Evolutionary conservation across 2,329 filamentous ascomycete genomes (phyloP), one percentile per base, ranked within the genome.

Genomic region (Aspergillus jensenii): DNA sequence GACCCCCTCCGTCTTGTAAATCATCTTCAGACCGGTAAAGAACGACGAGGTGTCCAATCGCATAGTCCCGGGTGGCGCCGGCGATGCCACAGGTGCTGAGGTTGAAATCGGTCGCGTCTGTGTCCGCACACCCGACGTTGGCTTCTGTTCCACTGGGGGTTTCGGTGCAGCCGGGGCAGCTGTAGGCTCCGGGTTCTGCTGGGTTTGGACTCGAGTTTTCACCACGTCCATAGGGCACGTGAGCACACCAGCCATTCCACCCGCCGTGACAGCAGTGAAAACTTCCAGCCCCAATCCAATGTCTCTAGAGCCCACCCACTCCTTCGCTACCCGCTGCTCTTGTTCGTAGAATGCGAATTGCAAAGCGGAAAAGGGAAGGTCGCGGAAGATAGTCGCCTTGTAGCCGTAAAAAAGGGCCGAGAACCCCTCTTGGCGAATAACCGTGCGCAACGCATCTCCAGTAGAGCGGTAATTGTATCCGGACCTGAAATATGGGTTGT

Each of bases 271-370:
- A 15, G 93, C 95, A 0, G 95, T 99, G 14, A 96, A 75, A 23
- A 98, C 88, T 73, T 99, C 95, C 39, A 98, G 75, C 1, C 87
- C 83, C 35, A 96, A 77, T 1, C 95, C 95, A 53, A 99, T 96
- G 58, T 97, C 91, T 57, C 88, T 85, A 61, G 87, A 89, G 35
- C 89, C 86, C 70, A 90, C 87, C 82, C 89, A 96, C 53, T 86
- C 75, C 69, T 89, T 89, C 1, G 95, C 93, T 82, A 91, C 85
- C 46, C 82, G 86, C 68, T 93, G 90, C 71, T 93, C 93, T 74
- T 98, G 91, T 75, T 99, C 95, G 80, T 96, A 99, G 73, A 99
- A 97, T 68, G 96, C 93, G 76, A 99, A 98, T 71, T 99, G 95
- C 11, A 99, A 79, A 0, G 95, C 95, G 0, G 93, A 98, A 72